Evolutionary conservation across 1,139 yeast genomes (phyloP).

Genomic region (Groenewaldozyma sp.): DNA sequence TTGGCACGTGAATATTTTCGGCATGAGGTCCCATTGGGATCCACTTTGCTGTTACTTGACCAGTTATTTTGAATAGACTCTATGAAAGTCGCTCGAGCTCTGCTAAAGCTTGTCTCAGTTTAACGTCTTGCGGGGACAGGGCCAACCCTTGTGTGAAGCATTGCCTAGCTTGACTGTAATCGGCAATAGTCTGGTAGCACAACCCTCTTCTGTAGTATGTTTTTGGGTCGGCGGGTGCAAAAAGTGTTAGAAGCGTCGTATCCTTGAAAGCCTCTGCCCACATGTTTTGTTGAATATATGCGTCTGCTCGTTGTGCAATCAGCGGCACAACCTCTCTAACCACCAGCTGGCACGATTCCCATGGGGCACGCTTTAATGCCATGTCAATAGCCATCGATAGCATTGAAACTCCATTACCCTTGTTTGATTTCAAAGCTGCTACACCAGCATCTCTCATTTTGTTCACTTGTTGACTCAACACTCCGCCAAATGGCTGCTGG

Average conservation of each 20-base stretch:
- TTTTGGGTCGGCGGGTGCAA: constrained; percentile 59
- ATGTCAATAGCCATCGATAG: constrained; percentile 72
- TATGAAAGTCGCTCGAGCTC: constrained; percentile 20
- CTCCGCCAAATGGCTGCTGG: constrained; percentile 27
- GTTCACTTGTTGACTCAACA: constrained; percentile 49
- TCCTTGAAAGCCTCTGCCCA: constrained; percentile 74
- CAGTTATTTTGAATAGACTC: not conserved
- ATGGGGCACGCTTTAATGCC: constrained; percentile 71
- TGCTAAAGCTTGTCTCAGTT: constrained; percentile 29
- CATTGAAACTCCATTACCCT: constrained; percentile 67
- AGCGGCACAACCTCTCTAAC: constrained; percentile 67
- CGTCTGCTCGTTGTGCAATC: constrained; percentile 76
- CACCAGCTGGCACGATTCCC: constrained; percentile 76
- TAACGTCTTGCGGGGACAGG: constrained; percentile 40
- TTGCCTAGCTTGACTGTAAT: constrained; percentile 61
- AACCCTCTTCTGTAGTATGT: constrained; percentile 78
- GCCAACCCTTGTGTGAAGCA: constrained; percentile 73
- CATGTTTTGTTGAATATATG: constrained; percentile 54
- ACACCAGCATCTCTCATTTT: constrained; percentile 71
- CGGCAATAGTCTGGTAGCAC: constrained; percentile 60
- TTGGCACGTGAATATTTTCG: no score
- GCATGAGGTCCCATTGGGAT: not conserved
- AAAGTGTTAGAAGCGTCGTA: constrained; percentile 62
- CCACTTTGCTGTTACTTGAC: not conserved
- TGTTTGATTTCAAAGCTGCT: constrained; percentile 49